A percentile compares a stretch with the other conserved stretches of the same genome.
phyloP scores from a whole-genome alignment of 2,329 filamentous ascomycete genomes.

The Botrytis tulipae region DNA sequence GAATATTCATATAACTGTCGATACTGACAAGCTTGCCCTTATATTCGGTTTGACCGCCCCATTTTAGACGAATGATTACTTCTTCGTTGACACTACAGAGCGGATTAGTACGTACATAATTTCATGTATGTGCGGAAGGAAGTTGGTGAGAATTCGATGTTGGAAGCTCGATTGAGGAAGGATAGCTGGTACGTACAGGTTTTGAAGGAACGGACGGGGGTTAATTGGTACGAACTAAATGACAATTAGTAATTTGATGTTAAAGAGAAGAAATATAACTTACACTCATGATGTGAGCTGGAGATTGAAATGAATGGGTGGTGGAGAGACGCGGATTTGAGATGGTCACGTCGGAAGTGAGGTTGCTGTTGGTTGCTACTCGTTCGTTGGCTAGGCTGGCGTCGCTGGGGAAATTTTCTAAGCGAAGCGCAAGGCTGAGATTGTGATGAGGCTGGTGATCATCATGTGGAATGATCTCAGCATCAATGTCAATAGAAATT shows the following conservation, averaged over 20 bases:
- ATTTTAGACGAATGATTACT: conserved; percentile 91
- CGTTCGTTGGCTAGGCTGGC: conserved; percentile 18
- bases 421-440: conserved; percentile 16
- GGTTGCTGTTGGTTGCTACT: conserved; percentile 6
- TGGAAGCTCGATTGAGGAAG: conserved; percentile 15
- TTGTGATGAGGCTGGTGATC: not conserved
- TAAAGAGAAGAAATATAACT: conserved; percentile 17
- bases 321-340: conserved; percentile 24
- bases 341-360: conserved; percentile 21
- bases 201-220: conserved; percentile 93
- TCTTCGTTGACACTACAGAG: conserved; percentile 75
- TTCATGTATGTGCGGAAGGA: not conserved
- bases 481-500: not conserved
- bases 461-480: not conserved
- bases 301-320: not conserved
- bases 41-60: conserved; percentile 90
- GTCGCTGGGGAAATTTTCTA: conserved; percentile 24
- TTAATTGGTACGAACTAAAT: conserved; percentile 84
- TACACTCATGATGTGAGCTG: conserved; percentile 41
- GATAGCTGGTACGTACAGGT: conserved; percentile 60
- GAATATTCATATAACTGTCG: conserved; percentile 99
- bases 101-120: not conserved
- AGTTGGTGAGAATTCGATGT: not conserved
- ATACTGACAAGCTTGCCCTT: conserved; percentile 88
- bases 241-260: conserved; percentile 29